phyloP scores from a whole-genome alignment of 106 monocot species.

The Acorus calamus region DNA sequence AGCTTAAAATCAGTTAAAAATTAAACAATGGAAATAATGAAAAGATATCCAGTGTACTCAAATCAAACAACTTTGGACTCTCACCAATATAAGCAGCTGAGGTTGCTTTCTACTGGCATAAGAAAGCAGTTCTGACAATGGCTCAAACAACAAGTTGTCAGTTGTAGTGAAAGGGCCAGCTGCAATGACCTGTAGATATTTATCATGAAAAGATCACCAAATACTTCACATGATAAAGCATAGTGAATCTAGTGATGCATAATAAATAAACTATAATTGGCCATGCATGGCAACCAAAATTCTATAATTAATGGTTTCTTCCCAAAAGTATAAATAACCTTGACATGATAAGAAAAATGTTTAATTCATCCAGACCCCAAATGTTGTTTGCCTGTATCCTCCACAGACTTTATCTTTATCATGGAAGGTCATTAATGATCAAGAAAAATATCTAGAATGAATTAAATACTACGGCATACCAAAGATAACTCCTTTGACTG shows the following conservation, averaged over 20 bases:
- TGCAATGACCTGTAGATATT: slow-evolving; percentile 60
- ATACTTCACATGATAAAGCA: neutral
- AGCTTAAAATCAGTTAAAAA: neutral
- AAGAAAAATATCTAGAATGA: too few relatives aligned
- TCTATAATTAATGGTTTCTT: too few relatives aligned
- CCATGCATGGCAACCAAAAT: too few relatives aligned
- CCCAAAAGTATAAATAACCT: too few relatives aligned
- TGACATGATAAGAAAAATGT: too few relatives aligned
- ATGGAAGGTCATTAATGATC: too few relatives aligned
- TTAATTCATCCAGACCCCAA: too few relatives aligned
- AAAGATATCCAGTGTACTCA: too few relatives aligned
- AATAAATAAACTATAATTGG: too few relatives aligned
- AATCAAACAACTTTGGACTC: neutral
- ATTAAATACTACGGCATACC: slow-evolving; percentile 25
- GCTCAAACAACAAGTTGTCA: slow-evolving; percentile 92
- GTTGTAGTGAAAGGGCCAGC: slow-evolving; percentile 89
- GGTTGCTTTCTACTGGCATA: slow-evolving; percentile 83
- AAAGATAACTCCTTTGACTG: slow-evolving; percentile 35
- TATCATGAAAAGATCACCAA: neutral
- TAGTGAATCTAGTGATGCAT: too few relatives aligned
- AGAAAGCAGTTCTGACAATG: slow-evolving; percentile 81
- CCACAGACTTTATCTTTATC: too few relatives aligned
- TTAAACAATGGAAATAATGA: neutral
- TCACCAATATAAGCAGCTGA: slow-evolving; percentile 82
- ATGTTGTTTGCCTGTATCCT: too few relatives aligned